Conservation (phyloP, 2,329 filamentous ascomycete species). For the Colletotrichum musicola region DNA sequence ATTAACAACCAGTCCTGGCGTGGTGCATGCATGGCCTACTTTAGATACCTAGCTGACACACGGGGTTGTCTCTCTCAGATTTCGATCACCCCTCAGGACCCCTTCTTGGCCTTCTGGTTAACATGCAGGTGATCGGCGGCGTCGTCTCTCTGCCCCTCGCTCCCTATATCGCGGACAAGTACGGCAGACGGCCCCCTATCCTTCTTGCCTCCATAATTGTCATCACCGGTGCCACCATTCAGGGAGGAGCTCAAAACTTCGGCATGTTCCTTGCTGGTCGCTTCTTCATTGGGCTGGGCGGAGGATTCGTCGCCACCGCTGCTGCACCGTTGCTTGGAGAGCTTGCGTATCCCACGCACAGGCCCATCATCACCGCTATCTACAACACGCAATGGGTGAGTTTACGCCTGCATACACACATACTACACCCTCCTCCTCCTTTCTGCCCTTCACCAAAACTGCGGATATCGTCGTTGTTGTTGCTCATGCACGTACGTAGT, state of each 20-base stretch:
- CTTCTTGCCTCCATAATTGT: conserved; percentile 1
- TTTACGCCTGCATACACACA: conserved; percentile 32
- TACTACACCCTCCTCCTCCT: no score
- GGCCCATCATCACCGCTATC: conserved; percentile 48
- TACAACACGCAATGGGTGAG: conserved; percentile 45
- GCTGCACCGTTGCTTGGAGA: conserved; percentile 50
- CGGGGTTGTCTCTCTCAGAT: no score
- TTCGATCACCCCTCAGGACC: no score
- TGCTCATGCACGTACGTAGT: no score
- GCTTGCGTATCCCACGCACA: conserved; percentile 50
- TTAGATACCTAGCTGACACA: no score
- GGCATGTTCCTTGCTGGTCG: no score
- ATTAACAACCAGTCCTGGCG: background rate
- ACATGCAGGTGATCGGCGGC: conserved; percentile 32
- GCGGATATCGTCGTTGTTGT: no score
- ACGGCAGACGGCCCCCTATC: conserved; percentile 46
- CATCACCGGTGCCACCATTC: no score
- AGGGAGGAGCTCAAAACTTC: no score
- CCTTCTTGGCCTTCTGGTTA: no score
- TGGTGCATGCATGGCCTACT: no score
- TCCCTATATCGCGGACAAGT: conserved; percentile 48
- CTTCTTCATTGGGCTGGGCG: background rate
- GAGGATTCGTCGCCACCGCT: conserved; percentile 47
- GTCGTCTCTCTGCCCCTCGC: conserved; percentile 49
- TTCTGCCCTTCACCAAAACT: no score